Percentiles rank a stretch among this genome's conserved stretches.
These are phyloP conservation scores for Nigrograna mackinnonii DNA, from an alignment of 2,329 filamentous ascomycete genomes.

Conservation along the genomic window DNA sequence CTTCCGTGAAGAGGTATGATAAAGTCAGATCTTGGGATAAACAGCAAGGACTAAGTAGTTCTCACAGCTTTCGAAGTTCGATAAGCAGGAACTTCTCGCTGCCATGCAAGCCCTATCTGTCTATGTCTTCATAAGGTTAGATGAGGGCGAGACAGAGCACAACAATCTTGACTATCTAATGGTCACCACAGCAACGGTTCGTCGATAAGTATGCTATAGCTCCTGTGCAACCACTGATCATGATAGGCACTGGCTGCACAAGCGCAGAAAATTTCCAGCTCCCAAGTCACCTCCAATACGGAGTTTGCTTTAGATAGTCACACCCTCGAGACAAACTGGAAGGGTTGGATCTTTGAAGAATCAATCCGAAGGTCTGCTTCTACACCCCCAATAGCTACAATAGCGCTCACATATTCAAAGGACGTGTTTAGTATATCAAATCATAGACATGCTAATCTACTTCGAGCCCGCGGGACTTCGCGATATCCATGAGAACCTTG, in stretches of 20 bases:
- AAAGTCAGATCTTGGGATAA: constrained; percentile 1
- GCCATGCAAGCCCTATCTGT: constrained; percentile 50
- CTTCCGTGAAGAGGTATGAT: constrained; percentile 37
- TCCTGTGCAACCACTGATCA: constrained; percentile 2
- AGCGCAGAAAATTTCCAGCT: not conserved
- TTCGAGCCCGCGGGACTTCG: constrained; percentile 47
- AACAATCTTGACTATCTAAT: constrained; percentile 48
- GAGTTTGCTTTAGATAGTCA: constrained; percentile 1
- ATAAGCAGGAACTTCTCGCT: constrained; percentile 45
- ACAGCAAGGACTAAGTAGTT: not conserved
- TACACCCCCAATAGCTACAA: constrained; percentile 22
- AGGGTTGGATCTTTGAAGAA: constrained; percentile 48
- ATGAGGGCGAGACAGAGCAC: constrained; percentile 49
- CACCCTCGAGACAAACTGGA: constrained; percentile 34
- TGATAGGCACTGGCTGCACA: not conserved
- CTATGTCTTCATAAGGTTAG: constrained; percentile 47
- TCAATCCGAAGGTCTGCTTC: constrained; percentile 38
- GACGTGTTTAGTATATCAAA: constrained; percentile 44
- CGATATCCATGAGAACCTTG: constrained; percentile 34
- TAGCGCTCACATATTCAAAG: too few species aligned
- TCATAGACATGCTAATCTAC: constrained; percentile 48
- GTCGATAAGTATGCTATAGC: constrained; percentile 13
- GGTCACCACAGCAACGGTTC: constrained; percentile 38
- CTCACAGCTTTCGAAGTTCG: constrained; percentile 34
- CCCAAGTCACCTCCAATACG: constrained; percentile 10